phyloP scores from a whole-genome alignment of 108 stramenopile species.

The Parmales sp. region DNA sequence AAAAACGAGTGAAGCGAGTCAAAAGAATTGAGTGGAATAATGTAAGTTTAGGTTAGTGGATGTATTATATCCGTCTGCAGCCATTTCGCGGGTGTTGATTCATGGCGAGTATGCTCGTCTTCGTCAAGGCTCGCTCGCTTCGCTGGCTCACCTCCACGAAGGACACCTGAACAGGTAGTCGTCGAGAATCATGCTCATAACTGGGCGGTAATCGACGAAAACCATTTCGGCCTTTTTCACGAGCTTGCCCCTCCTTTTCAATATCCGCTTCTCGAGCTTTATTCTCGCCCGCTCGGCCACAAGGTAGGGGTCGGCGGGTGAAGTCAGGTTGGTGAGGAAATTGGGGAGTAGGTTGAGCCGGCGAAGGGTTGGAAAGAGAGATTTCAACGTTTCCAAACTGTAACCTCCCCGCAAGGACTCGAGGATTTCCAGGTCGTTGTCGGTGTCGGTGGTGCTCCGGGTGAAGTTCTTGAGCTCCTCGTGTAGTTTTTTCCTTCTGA shows the following conservation, averaged over 20 bases:
- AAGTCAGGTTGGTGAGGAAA: too few relatives aligned
- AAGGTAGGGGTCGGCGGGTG: too few relatives aligned
- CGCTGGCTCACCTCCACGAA: conserved; percentile 45
- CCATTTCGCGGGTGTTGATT: background rate
- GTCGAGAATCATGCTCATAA: conserved; percentile 62
- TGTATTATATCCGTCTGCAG: conserved; percentile 3
- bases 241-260: conserved; percentile 26
- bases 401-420: too few relatives aligned
- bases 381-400: too few relatives aligned
- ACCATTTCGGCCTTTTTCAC: conserved; percentile 52
- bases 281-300: too few relatives aligned
- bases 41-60: background rate
- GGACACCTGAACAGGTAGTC: conserved; percentile 81
- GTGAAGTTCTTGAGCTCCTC: background rate
- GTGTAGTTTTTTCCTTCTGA: conserved; percentile 10
- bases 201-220: conserved; percentile 64
- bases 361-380: too few relatives aligned
- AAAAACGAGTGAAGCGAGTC: background rate
- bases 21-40: background rate
- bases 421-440: too few relatives aligned
- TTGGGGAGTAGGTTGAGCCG: too few relatives aligned
- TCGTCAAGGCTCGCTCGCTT: too few relatives aligned
- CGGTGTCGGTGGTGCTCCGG: too few relatives aligned
- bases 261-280: conserved; percentile 17
- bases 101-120: background rate